Percentiles rank a stretch among this genome's conserved stretches.
These are phyloP conservation scores for Tolypocladium amazonense DNA, from an alignment of 2,329 filamentous ascomycete genomes.

Conservation along the genomic window DNA sequence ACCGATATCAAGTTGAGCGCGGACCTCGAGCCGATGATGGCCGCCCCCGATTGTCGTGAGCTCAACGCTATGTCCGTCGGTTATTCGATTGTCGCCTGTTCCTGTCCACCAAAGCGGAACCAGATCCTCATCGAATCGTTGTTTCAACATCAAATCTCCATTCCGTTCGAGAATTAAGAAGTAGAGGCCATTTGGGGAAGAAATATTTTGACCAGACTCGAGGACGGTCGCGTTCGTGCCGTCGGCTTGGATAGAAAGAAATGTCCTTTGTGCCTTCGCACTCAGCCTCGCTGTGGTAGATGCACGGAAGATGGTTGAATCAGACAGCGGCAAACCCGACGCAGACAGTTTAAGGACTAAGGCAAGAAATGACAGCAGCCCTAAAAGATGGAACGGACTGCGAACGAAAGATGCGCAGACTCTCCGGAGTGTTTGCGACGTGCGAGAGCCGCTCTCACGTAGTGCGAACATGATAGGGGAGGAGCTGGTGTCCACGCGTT, in stretches of 20 bases:
- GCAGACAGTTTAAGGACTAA: neutral
- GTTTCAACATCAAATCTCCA: neutral
- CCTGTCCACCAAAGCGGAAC: neutral
- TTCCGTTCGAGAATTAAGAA: neutral
- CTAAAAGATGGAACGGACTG: neutral
- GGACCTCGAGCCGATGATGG: neutral
- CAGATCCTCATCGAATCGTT: neutral
- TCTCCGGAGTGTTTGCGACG: neutral
- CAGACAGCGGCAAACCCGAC: neutral
- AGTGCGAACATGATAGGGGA: neutral
- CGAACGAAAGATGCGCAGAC: neutral
- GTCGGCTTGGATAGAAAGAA: neutral
- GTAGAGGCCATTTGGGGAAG: neutral
- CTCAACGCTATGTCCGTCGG: neutral
- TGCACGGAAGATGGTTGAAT: neutral
- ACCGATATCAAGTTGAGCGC: neutral
- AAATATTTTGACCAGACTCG: neutral
- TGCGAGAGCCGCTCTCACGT: neutral
- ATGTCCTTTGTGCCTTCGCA: neutral
- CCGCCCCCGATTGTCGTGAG: neutral
- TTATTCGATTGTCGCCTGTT: neutral
- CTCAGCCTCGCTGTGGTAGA: neutral
- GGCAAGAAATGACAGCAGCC: neutral
- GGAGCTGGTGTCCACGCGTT: neutral
- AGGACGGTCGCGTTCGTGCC: neutral